These are phyloP conservation scores for Xanthoconium separans DNA, from an alignment of 1,284 basidiomycete species.

Conservation along the genomic window DNA sequence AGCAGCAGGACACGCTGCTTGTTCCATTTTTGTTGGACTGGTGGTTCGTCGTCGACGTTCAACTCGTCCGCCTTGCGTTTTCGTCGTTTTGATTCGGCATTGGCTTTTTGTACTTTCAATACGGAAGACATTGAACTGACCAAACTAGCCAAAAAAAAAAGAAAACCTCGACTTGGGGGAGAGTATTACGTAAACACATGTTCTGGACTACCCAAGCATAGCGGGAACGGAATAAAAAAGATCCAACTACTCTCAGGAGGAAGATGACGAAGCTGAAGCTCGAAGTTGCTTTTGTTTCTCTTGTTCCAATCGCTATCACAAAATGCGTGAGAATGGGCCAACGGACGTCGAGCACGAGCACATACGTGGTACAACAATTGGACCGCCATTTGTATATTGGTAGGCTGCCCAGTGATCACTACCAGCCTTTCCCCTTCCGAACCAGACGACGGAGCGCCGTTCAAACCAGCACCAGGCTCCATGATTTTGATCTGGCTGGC, in stretches of 20 bases:
- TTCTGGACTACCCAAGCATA: background rate
- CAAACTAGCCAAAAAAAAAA: background rate
- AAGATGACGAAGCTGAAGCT: slow-evolving; percentile 35
- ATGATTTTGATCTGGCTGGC: slow-evolving; percentile 98
- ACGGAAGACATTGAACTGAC: slow-evolving; percentile 58
- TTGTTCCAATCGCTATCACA: slow-evolving; percentile 73
- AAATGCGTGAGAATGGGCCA: slow-evolving; percentile 13
- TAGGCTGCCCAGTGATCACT: slow-evolving; percentile 91
- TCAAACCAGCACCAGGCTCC: slow-evolving; percentile 87
- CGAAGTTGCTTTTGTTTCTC: slow-evolving; percentile 84
- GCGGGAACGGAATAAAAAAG: too few species aligned
- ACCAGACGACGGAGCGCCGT: slow-evolving; percentile 64
- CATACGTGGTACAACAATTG: slow-evolving; percentile 88
- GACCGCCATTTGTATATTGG: slow-evolving; percentile 96
- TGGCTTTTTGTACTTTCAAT: slow-evolving; percentile 60
- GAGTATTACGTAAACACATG: slow-evolving; percentile 21
- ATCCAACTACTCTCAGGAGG: slow-evolving; percentile 23
- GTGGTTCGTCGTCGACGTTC: slow-evolving; percentile 43
- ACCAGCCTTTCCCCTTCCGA: slow-evolving; percentile 86
- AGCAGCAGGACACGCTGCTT: slow-evolving; percentile 90
- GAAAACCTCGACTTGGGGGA: background rate
- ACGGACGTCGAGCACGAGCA: slow-evolving; percentile 17
- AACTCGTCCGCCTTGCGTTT: slow-evolving; percentile 68
- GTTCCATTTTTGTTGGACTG: slow-evolving; percentile 57
- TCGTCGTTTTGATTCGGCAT: slow-evolving; percentile 49